phyloP scores from a whole-genome alignment of 495 filamentous ascomycete genomes.

The Hypoxylon cercidicola region DNA sequence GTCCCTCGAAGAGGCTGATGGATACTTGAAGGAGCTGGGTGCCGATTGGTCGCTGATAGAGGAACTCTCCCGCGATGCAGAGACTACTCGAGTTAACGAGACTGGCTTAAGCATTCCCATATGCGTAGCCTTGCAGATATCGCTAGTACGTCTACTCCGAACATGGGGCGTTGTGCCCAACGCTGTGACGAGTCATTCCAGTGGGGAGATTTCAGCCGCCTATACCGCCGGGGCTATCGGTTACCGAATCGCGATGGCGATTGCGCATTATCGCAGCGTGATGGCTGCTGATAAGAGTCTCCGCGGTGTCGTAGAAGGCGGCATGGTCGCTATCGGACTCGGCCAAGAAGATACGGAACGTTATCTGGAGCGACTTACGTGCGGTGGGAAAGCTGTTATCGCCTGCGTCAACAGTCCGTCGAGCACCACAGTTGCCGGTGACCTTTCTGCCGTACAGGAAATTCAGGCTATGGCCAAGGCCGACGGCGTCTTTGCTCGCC shows the following conservation, averaged over 20 bases:
- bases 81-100: not conserved
- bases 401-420: slow-evolving; percentile 58
- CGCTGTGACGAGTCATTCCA: slow-evolving; percentile 63
- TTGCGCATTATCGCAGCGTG: slow-evolving; percentile 61
- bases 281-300: slow-evolving; percentile 15
- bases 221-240: slow-evolving; percentile 46
- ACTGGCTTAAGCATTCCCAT: slow-evolving; percentile 37
- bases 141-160: slow-evolving; percentile 55
- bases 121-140: slow-evolving; percentile 53
- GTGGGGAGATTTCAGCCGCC: slow-evolving; percentile 62
- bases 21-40: slow-evolving; percentile 1
- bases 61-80: not conserved
- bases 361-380: slow-evolving; percentile 39
- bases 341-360: slow-evolving; percentile 47
- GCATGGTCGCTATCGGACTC: slow-evolving; percentile 60
- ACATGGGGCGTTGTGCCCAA: slow-evolving; percentile 56
- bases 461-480: slow-evolving; percentile 40
- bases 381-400: slow-evolving; percentile 35
- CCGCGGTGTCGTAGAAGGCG: slow-evolving; percentile 34
- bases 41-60: not conserved
- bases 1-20: not conserved
- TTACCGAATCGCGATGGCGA: slow-evolving; percentile 49
- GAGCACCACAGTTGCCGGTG: slow-evolving; percentile 58
- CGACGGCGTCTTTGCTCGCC: slow-evolving; percentile 50
- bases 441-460: slow-evolving; percentile 43